A percentile compares a stretch with the other conserved stretches of the same genome.
Evolutionary conservation across 768 basidiomycete genomes (phyloP).

Genomic region (Rhodotorula paludigena): DNA sequence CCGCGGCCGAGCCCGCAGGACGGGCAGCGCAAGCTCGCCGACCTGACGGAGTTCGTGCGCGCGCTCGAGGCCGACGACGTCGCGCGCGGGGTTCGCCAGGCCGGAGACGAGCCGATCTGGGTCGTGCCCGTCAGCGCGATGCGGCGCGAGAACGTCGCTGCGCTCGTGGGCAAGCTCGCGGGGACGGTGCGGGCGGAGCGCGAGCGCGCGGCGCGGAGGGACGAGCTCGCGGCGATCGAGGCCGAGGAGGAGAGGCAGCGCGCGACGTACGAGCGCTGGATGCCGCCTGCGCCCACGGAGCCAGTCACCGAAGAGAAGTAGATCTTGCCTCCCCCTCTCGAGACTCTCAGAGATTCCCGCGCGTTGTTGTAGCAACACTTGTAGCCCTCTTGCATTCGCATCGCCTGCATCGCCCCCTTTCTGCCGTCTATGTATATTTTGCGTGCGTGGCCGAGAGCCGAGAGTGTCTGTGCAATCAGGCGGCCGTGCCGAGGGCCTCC

Average conservation of each 20-base stretch:
- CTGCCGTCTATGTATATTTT: not conserved
- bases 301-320: not conserved
- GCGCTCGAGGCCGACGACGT: slow-evolving; percentile 8
- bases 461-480: not conserved
- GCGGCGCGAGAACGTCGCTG: slow-evolving; percentile 70
- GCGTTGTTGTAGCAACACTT: slow-evolving; percentile 1
- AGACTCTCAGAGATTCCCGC: not conserved
- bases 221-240: slow-evolving; percentile 67
- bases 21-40: slow-evolving; percentile 6
- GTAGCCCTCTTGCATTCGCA: not conserved
- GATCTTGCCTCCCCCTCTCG: not conserved
- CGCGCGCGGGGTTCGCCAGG: slow-evolving; percentile 53
- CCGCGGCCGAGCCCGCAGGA: slow-evolving; percentile 55
- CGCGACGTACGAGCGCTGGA: slow-evolving; percentile 43
- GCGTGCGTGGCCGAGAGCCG: not conserved
- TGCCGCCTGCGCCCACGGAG: too few relatives aligned
- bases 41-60: slow-evolving; percentile 1
- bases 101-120: slow-evolving; percentile 45
- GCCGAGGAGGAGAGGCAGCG: slow-evolving; percentile 51
- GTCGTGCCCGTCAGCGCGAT: slow-evolving; percentile 82
- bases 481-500: slow-evolving; percentile 8
- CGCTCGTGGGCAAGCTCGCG: slow-evolving; percentile 64
- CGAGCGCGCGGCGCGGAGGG: slow-evolving; percentile 70
- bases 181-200: slow-evolving; percentile 70
- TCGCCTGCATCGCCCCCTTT: not conserved